phyloP scores from a whole-genome alignment of 2,329 filamentous ascomycete genomes.

The Stenocarpella maydis region DNA sequence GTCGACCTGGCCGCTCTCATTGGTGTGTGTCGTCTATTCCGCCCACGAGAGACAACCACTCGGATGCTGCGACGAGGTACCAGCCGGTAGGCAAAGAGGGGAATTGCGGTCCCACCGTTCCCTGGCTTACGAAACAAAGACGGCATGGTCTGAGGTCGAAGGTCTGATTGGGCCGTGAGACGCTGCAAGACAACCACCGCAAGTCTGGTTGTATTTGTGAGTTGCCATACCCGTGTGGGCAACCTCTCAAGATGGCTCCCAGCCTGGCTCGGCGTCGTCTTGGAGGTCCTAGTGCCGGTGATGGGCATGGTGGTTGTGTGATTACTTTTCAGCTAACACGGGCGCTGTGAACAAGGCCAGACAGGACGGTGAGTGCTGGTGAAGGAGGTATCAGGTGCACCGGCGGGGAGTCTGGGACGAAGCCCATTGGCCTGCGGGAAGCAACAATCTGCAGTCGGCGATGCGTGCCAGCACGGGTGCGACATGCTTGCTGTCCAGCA shows the following conservation, averaged over 20 bases:
- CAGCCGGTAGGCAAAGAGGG: neutral
- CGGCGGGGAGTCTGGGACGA: conserved; percentile 20
- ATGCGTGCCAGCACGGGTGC: conserved; percentile 26
- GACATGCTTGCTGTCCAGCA: conserved; percentile 24
- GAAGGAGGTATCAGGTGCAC: conserved; percentile 35
- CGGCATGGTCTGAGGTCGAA: neutral
- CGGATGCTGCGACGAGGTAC: conserved; percentile 24
- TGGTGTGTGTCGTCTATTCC: conserved; percentile 23
- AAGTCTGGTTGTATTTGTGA: neutral
- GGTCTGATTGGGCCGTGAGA: conserved; percentile 25
- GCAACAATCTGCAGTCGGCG: conserved; percentile 27
- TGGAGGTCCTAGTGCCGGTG: conserved; percentile 11
- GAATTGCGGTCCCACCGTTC: conserved; percentile 19
- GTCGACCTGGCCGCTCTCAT: conserved; percentile 30
- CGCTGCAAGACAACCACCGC: conserved; percentile 8
- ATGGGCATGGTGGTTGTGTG: conserved; percentile 2
- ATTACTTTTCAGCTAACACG: conserved; percentile 15
- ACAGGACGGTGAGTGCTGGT: conserved; percentile 15
- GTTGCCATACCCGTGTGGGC: conserved; percentile 10
- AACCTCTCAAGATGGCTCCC: conserved; percentile 6
- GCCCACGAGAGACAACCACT: conserved; percentile 29
- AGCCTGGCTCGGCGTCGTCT: neutral
- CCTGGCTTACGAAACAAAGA: conserved; percentile 21
- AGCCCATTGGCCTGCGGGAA: conserved; percentile 33
- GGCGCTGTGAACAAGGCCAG: conserved; percentile 1